Percentiles rank a stretch among this genome's conserved stretches.
phyloP scores from a whole-genome alignment of 441 rosid species.

The Metrosideros polymorpha region DNA sequence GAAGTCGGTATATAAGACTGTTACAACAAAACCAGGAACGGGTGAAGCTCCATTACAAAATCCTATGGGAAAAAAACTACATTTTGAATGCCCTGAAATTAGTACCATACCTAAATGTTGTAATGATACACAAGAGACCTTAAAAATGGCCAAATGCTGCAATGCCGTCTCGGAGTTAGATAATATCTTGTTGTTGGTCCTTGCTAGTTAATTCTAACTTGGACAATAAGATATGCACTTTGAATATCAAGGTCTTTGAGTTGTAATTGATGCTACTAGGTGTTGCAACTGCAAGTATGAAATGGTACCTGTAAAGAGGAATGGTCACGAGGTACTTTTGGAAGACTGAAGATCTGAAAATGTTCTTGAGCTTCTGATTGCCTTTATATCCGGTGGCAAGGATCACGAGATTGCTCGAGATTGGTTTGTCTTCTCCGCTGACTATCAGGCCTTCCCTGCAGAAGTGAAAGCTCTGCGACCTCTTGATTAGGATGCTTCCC shows the following conservation, averaged over 20 bases:
- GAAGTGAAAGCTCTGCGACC: background rate
- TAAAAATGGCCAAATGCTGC: background rate
- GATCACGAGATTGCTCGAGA: background rate
- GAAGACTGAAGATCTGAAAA: conserved; percentile 3
- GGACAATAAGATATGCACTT: background rate
- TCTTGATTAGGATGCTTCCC: conserved; percentile 6
- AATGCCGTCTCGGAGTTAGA: background rate
- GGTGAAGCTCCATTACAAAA: background rate
- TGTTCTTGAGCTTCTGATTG: background rate
- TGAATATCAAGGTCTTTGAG: background rate
- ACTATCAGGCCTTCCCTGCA: background rate
- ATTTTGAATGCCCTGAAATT: background rate
- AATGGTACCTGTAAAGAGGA: conserved; percentile 4
- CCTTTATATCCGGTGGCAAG: conserved; percentile 7
- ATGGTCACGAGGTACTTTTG: background rate
- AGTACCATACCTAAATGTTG: background rate
- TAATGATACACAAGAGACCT: background rate
- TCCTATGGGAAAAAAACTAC: background rate
- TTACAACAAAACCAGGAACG: background rate
- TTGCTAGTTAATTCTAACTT: background rate
- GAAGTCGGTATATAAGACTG: background rate
- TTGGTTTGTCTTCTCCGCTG: background rate
- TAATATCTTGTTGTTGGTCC: background rate
- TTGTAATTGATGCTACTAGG: background rate
- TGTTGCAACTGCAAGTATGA: background rate